Conservation (phyloP, 768 basidiomycete species). For the Serendipita vermifera region DNA sequence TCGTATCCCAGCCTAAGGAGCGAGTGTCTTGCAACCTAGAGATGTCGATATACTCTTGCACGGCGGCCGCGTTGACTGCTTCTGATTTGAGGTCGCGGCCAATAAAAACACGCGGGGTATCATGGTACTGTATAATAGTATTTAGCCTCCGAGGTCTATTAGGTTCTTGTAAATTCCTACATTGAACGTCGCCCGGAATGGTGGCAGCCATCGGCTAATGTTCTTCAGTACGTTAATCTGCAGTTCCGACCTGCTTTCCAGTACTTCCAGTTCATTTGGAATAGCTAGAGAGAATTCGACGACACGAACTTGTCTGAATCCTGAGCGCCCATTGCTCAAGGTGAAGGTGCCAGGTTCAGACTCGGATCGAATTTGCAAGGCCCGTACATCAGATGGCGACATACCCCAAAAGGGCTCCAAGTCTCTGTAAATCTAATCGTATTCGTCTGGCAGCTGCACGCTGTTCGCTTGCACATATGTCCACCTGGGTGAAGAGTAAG, state of each 20-base stretch:
- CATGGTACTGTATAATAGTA: conserved; percentile 23
- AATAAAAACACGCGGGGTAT: conserved; percentile 29
- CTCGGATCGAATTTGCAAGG: conserved; percentile 15
- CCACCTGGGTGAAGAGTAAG: conserved; percentile 26
- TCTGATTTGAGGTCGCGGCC: conserved; percentile 25
- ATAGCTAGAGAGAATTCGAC: background rate
- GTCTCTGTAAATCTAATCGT: conserved; percentile 36
- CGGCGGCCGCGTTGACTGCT: conserved; percentile 25
- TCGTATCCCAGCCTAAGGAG: conserved; percentile 24
- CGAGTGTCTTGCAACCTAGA: background rate
- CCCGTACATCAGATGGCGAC: conserved; percentile 23
- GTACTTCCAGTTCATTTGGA: background rate
- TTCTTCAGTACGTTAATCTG: conserved; percentile 27
- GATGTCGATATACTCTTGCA: conserved; percentile 21
- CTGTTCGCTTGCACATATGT: conserved; percentile 32
- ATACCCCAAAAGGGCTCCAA: conserved; percentile 35
- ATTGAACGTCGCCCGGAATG: conserved; percentile 34
- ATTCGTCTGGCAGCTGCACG: conserved; percentile 41
- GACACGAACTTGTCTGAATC: background rate
- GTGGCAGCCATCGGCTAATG: conserved; percentile 31
- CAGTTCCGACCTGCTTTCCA: background rate
- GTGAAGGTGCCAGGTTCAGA: conserved; percentile 23
- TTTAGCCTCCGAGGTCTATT: background rate
- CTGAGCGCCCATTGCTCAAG: conserved; percentile 20
- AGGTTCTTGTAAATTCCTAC: conserved; percentile 18